Evolutionary conservation across 495 filamentous ascomycete genomes (phyloP), one percentile per base, ranked within the genome.

Genomic region (Paragyromitra xinjiangensis): DNA sequence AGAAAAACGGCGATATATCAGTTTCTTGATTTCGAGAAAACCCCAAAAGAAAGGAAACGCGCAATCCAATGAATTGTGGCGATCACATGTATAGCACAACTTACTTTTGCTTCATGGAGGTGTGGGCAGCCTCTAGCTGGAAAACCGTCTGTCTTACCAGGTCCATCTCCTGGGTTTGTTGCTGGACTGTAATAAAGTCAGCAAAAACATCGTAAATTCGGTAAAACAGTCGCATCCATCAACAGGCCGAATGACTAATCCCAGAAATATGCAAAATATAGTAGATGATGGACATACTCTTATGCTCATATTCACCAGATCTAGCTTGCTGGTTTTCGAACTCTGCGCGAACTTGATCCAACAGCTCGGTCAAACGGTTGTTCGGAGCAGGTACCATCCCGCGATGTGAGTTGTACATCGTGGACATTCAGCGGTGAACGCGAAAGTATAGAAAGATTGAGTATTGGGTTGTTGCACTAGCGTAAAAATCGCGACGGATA

Each of bases 161-260:
- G 78, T 97, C 92, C 88, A 98, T 94, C 83, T 99, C 95, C 64
- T 94, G 88, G 69, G 97, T 89, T 82, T 98, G 95, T 40, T 88
- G 87, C 55, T 91, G 89, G 79, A 98, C 95, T 98, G 81, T 77
- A 69, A 78, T 9, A 11, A 61, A 2, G 66, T 81, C 45, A 81
- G 79, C 45, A 37, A 72, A 64, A 73, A 75, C 56, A 66, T 71
- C n/a, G 14, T 53, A 78, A 71, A 50, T 50, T 68, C 34, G 45
- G 39, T 71, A 34, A 69, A 69, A 40, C 24, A 53, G 29, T 29
- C 40, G n/a, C 40, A 39, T 37, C 26, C 39, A 62, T 45, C 51
- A 50, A 53, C 14, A 14, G 37, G 29, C 66, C 51, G 37, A 56
- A 37, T 55, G 4, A 16, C 64, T 12, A 77, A 44, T 53, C 48